A percentile compares a stretch with the other conserved stretches of the same genome.
Conservation (phyloP, 768 basidiomycete species). For the Naganishia onofrii region DNA sequence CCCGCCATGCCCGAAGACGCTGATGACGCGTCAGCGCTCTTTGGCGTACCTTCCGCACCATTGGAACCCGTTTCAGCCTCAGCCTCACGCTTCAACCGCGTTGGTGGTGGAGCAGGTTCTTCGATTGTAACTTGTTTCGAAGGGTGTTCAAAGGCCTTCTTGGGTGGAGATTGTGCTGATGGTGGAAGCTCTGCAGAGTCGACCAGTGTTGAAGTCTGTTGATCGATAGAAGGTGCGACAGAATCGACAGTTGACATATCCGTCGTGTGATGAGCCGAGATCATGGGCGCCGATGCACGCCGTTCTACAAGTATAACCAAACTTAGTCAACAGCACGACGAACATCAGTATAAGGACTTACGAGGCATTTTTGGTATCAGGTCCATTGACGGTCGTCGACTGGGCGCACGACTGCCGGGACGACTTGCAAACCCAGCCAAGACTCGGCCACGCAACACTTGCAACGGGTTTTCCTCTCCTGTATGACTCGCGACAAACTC, state of each 20-base stretch:
- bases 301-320: neutral
- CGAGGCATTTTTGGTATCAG: slow-evolving; percentile 25
- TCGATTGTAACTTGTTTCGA: slow-evolving; percentile 25
- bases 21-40: neutral
- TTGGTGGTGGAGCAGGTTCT: slow-evolving; percentile 9
- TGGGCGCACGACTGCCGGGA: slow-evolving; percentile 32
- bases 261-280: neutral
- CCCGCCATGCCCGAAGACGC: slow-evolving; percentile 6
- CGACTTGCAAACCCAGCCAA: slow-evolving; percentile 32
- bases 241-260: slow-evolving; percentile 26
- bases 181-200: slow-evolving; percentile 18
- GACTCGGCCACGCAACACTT: slow-evolving; percentile 12
- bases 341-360: neutral
- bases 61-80: neutral
- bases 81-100: neutral
- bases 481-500: slow-evolving; percentile 18
- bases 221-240: slow-evolving; percentile 11
- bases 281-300: slow-evolving; percentile 12
- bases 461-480: slow-evolving; percentile 13
- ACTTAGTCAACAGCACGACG: neutral
- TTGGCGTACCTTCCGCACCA: neutral
- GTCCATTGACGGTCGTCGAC: slow-evolving; percentile 39
- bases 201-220: slow-evolving; percentile 6
- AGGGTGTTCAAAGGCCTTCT: slow-evolving; percentile 16
- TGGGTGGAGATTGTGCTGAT: slow-evolving; percentile 1